phyloP scores from a whole-genome alignment of 805 yeast genomes.

The Saturnispora sanitii region DNA sequence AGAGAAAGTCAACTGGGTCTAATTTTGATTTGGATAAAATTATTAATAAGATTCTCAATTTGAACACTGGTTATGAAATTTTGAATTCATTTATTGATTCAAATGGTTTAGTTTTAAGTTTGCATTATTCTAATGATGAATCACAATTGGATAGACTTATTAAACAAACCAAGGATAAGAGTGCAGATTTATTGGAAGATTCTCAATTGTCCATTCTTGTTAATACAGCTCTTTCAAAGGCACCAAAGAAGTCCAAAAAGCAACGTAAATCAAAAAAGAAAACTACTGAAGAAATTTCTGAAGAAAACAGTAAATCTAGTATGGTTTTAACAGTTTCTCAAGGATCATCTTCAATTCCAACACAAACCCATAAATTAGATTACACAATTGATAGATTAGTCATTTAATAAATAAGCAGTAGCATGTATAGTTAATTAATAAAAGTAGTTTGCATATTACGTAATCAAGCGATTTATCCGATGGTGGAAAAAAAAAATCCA shows the following conservation, averaged over 20 bases:
- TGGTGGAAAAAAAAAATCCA: constrained; percentile 19
- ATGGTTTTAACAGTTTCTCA: constrained; percentile 19
- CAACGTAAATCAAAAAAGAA: constrained; percentile 16
- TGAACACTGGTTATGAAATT: constrained; percentile 49
- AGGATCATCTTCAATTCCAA: constrained; percentile 10
- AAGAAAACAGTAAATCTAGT: constrained; percentile 19
- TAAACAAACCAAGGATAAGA: constrained; percentile 33
- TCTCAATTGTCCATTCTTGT: constrained; percentile 38
- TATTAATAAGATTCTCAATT: constrained; percentile 35
- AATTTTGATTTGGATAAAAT: constrained; percentile 33
- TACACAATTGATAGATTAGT: constrained; percentile 44
- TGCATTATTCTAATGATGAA: constrained; percentile 43
- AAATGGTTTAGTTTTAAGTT: constrained; percentile 55
- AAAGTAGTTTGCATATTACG: too few relatives aligned
- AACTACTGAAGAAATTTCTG: constrained; percentile 15
- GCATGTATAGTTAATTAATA: not conserved
- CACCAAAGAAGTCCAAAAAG: constrained; percentile 9
- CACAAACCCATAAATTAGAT: constrained; percentile 41
- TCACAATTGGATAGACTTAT: constrained; percentile 37
- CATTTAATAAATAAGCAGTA: constrained; percentile 18
- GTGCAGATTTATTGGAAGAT: constrained; percentile 29
- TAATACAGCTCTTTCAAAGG: constrained; percentile 31
- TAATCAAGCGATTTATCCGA: too few relatives aligned
- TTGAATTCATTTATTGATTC: constrained; percentile 60
- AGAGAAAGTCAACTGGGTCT: constrained; percentile 16